These are phyloP conservation scores for Trametes polyzona DNA, from an alignment of 1,284 basidiomycete genomes.

Conservation along the genomic window DNA sequence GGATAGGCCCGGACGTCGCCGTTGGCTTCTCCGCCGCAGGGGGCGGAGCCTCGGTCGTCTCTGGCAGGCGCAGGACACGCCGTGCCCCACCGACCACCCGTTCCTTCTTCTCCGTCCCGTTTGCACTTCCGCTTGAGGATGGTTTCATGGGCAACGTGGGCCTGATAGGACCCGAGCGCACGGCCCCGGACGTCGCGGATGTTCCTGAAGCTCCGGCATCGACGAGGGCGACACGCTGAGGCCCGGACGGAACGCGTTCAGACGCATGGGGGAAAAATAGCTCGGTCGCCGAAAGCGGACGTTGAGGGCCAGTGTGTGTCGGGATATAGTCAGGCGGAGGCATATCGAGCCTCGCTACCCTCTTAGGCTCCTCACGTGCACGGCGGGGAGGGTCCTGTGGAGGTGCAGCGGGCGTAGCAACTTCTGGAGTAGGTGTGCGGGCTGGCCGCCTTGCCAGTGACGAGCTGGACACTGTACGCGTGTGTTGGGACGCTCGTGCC, in stretches of 20 bases:
- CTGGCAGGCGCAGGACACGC: conserved; percentile 26
- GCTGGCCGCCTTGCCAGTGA: conserved; percentile 13
- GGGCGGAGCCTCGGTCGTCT: not conserved
- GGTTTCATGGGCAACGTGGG: conserved; percentile 15
- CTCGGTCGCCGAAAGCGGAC: conserved; percentile 16
- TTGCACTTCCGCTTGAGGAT: not conserved
- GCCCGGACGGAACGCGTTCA: conserved; percentile 14
- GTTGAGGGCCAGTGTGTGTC: conserved; percentile 16
- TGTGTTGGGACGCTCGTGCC: conserved; percentile 10
- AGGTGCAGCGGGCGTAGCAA: not conserved
- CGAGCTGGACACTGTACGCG: conserved; percentile 16
- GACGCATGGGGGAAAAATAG: conserved; percentile 9
- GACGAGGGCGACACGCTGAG: conserved; percentile 17
- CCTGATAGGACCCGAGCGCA: conserved; percentile 21
- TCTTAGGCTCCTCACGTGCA: conserved; percentile 14
- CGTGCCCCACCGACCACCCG: conserved; percentile 29
- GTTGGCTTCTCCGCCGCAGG: not conserved
- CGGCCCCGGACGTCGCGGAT: not conserved
- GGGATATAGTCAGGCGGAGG: conserved; percentile 30
- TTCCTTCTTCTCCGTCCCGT: conserved; percentile 14
- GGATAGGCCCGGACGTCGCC: conserved; percentile 5
- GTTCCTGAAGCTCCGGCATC: not conserved
- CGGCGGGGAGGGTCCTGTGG: conserved; percentile 9
- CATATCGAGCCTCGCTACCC: conserved; percentile 24
- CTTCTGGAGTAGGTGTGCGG: conserved; percentile 18